phyloP scores from a whole-genome alignment of 1,139 yeast species.

The Candida sanyaensis region DNA sequence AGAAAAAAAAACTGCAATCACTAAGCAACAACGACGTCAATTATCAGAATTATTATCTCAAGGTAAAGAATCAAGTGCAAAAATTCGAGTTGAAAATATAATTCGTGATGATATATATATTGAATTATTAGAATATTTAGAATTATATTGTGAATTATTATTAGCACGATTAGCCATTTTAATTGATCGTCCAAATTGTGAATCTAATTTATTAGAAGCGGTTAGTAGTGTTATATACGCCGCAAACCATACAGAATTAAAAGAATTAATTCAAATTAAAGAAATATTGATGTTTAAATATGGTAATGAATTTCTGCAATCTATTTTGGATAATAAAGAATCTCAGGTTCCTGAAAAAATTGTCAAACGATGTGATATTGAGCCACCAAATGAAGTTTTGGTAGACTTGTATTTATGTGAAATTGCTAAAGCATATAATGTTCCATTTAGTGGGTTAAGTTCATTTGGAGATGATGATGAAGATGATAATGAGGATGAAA shows the following conservation, averaged over 20 bases:
- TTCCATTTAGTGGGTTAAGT: conserved; percentile 64
- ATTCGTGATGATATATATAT: conserved; percentile 83
- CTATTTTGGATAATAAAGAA: conserved; percentile 58
- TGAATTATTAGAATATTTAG: conserved; percentile 78
- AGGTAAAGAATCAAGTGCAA: conserved; percentile 83
- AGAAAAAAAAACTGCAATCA: conserved; percentile 77
- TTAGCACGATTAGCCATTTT: conserved; percentile 72
- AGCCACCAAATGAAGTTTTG: conserved; percentile 66
- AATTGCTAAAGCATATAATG: conserved; percentile 79
- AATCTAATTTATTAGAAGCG: conserved; percentile 72
- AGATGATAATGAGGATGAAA: conserved; percentile 18
- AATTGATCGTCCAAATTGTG: conserved; percentile 50
- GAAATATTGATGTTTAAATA: conserved; percentile 65
- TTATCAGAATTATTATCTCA: conserved; percentile 70
- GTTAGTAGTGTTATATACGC: conserved; percentile 70
- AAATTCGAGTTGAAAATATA: conserved; percentile 81
- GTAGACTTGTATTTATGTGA: conserved; percentile 75
- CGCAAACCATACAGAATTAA: conserved; percentile 73
- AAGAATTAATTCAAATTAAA: conserved; percentile 62
- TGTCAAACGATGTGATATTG: conserved; percentile 59
- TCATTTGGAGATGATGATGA: conserved; percentile 29
- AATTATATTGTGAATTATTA: conserved; percentile 80
- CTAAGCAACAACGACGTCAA: conserved; percentile 77
- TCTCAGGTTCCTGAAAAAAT: conserved; percentile 68
- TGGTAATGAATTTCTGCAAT: conserved; percentile 62